phyloP scores from a whole-genome alignment of 192 early-diverging fungal genomes.

The Gamsiella multidivaricata region DNA sequence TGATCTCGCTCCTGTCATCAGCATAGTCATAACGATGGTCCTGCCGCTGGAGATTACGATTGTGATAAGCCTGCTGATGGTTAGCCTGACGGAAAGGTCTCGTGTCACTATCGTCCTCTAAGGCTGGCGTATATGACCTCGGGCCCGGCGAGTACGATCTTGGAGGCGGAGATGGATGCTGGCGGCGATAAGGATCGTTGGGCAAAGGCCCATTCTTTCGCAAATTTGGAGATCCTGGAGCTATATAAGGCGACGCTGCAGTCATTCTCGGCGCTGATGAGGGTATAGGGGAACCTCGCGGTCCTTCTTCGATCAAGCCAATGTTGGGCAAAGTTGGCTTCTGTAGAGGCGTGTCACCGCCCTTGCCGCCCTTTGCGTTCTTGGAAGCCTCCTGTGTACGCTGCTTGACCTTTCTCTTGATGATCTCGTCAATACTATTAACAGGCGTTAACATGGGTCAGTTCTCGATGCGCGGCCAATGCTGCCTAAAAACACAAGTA shows the following conservation, averaged over 20 bases:
- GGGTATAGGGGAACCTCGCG: conserved; percentile 6
- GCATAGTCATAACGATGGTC: conserved; percentile 34
- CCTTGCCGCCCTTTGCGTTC: conserved; percentile 24
- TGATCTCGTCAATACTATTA: conserved; percentile 64
- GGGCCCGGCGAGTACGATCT: conserved; percentile 34
- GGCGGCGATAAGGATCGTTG: conserved; percentile 43
- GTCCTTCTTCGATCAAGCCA: conserved; percentile 32
- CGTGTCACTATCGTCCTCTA: conserved; percentile 39
- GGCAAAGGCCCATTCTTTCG: conserved; percentile 28
- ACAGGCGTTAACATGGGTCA: too few relatives aligned
- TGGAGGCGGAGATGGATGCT: conserved; percentile 20
- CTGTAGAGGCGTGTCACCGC: conserved; percentile 23
- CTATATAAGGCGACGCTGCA: conserved; percentile 20
- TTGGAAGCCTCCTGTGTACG: conserved; percentile 42
- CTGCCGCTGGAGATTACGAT: conserved; percentile 30
- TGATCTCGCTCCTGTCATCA: conserved; percentile 35
- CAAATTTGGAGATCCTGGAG: conserved; percentile 23
- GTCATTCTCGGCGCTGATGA: conserved; percentile 24
- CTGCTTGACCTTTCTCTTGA: conserved; percentile 59
- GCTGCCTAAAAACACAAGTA: not conserved
- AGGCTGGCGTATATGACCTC: conserved; percentile 37
- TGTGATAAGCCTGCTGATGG: conserved; percentile 41
- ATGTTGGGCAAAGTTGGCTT: conserved; percentile 53
- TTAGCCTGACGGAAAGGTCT: conserved; percentile 39
- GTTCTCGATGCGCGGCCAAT: too few relatives aligned